phyloP scores from a whole-genome alignment of 306 rosid genomes.

The Prunus mira region DNA sequence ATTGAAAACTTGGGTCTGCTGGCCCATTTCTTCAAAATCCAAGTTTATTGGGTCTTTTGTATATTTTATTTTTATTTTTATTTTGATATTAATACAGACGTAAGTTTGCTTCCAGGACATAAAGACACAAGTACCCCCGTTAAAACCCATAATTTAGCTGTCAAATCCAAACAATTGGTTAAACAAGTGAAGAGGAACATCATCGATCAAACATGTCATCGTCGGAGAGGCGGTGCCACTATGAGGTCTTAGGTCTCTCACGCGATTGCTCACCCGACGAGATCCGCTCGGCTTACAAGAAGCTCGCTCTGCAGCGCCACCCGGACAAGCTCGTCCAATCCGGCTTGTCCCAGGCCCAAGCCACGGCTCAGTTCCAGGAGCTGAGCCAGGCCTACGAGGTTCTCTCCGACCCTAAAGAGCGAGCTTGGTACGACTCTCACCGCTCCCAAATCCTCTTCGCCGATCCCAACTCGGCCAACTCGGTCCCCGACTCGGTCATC shows the following conservation, averaged over 20 bases:
- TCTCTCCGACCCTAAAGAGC: conserved; percentile 91
- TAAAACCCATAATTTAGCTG: neutral
- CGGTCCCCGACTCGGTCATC: conserved; percentile 43
- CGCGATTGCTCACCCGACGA: conserved; percentile 66
- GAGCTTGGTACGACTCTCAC: conserved; percentile 96
- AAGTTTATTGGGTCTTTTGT: too few species aligned
- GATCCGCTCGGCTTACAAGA: conserved; percentile 69
- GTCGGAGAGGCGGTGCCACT: conserved; percentile 82
- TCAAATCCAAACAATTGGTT: neutral
- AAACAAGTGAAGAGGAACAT: neutral
- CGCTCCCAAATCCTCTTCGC: conserved; percentile 90
- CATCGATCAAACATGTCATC: conserved; percentile 31
- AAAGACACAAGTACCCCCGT: neutral
- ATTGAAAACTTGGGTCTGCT: too few species aligned
- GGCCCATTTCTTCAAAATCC: too few species aligned
- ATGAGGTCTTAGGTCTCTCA: conserved; percentile 71
- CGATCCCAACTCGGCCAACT: conserved; percentile 50
- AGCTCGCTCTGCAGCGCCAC: conserved; percentile 89
- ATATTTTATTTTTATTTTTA: too few species aligned
- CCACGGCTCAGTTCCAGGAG: conserved; percentile 91
- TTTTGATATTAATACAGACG: too few species aligned
- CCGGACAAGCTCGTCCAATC: conserved; percentile 88
- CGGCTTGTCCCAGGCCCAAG: conserved; percentile 70
- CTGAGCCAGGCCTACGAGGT: conserved; percentile 91
- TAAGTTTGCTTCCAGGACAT: neutral